A percentile compares a stretch with the other conserved stretches of the same genome.
These are phyloP conservation scores for Castanopsis chinensis DNA, from an alignment of 306 rosid species.

Conservation along the genomic window DNA sequence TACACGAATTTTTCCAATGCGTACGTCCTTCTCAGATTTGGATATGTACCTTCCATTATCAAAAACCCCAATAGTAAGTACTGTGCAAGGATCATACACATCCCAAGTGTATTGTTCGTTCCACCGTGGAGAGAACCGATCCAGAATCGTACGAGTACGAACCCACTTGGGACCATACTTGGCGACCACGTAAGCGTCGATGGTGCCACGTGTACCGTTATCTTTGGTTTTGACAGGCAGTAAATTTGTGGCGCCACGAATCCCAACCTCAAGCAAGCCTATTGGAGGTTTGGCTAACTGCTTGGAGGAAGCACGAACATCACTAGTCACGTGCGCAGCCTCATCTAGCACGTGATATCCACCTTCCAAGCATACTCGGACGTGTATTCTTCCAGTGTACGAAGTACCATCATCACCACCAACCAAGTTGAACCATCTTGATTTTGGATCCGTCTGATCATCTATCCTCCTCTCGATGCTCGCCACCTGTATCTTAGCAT, in stretches of 20 bases:
- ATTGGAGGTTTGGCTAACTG: slow-evolving; percentile 59
- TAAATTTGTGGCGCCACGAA: slow-evolving; percentile 71
- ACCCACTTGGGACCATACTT: slow-evolving; percentile 90
- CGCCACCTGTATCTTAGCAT: slow-evolving; percentile 54
- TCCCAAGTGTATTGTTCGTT: slow-evolving; percentile 94
- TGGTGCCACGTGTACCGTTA: slow-evolving; percentile 59
- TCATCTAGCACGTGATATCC: slow-evolving; percentile 94
- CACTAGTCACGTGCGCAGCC: slow-evolving; percentile 85
- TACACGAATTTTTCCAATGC: slow-evolving; percentile 67
- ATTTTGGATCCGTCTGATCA: slow-evolving; percentile 52
- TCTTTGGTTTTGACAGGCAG: slow-evolving; percentile 79
- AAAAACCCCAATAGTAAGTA: slow-evolving; percentile 69
- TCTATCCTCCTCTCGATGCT: slow-evolving; percentile 59
- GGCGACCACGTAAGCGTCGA: slow-evolving; percentile 75
- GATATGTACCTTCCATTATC: slow-evolving; percentile 66
- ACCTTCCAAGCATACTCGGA: slow-evolving; percentile 72
- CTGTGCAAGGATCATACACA: slow-evolving; percentile 80
- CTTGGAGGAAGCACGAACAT: slow-evolving; percentile 69
- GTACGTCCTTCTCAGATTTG: slow-evolving; percentile 49
- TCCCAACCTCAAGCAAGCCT: slow-evolving; percentile 78
- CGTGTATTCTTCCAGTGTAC: slow-evolving; percentile 62
- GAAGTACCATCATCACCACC: slow-evolving; percentile 43
- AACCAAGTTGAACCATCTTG: slow-evolving; percentile 75
- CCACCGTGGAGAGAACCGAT: slow-evolving; percentile 83
- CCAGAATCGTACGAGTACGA: slow-evolving; percentile 72